phyloP scores from a whole-genome alignment of 2,329 filamentous ascomycete genomes.

The Aspergillus proliferans region DNA sequence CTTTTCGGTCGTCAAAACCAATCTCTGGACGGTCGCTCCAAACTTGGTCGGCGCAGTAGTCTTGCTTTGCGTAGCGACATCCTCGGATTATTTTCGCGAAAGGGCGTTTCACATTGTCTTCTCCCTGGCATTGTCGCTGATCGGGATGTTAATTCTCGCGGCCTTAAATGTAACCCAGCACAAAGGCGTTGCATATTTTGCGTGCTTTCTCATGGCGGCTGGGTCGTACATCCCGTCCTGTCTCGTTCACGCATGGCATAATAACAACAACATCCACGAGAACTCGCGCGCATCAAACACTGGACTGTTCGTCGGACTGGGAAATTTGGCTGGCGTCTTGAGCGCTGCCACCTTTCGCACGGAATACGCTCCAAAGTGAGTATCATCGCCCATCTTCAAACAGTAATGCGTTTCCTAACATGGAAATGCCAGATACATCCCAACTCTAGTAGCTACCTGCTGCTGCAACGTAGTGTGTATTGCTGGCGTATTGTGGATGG shows the following conservation, averaged over 20 bases:
- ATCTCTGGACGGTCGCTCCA: conserved; percentile 45
- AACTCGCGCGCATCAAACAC: conserved; percentile 45
- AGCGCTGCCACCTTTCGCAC: conserved; percentile 41
- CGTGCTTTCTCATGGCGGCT: conserved; percentile 43
- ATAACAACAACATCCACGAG: conserved; percentile 50
- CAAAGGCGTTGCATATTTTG: conserved; percentile 45
- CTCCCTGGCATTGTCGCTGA: conserved; percentile 33
- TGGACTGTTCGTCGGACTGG: conserved; percentile 43
- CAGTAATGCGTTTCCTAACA: not conserved
- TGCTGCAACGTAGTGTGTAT: conserved; percentile 41
- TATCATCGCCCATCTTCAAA: not conserved
- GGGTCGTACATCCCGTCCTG: conserved; percentile 43
- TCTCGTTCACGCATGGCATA: conserved; percentile 47
- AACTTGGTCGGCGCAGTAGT: conserved; percentile 45
- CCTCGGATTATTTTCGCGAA: conserved; percentile 42
- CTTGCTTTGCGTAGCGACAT: conserved; percentile 40
- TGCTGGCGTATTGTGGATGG: conserved; percentile 31
- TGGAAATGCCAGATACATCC: conserved; percentile 32
- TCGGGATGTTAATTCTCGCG: conserved; percentile 42
- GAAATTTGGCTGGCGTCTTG: conserved; percentile 46
- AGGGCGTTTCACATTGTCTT: conserved; percentile 43
- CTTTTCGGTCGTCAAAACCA: conserved; percentile 41
- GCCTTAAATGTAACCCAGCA: conserved; percentile 38
- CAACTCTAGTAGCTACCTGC: conserved; percentile 41
- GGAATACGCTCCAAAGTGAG: conserved; percentile 41